Conservation (phyloP, 306 rosid species). For the Herpetospermum pedunculosum region DNA sequence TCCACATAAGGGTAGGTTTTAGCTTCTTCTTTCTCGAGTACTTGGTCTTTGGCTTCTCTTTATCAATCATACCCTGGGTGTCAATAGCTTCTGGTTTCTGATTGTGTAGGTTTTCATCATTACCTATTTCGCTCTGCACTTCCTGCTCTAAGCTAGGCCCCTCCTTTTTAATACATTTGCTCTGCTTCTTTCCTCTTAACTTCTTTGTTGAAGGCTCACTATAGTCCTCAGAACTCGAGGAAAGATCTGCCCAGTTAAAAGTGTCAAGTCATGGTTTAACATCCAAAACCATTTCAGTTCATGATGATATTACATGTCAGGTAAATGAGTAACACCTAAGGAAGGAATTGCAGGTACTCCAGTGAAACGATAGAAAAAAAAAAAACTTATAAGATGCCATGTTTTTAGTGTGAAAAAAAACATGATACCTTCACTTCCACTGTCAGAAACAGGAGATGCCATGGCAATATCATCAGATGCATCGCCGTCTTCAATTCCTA, state of each 20-base stretch:
- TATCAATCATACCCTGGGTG: neutral
- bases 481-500: neutral
- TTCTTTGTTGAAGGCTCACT: neutral
- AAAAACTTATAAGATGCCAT: too few relatives aligned
- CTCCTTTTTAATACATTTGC: neutral
- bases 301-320: neutral
- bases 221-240: neutral
- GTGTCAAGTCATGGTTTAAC: neutral
- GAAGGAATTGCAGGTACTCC: neutral
- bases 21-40: constrained; percentile 12
- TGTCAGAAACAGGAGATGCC: neutral
- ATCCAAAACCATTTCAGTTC: neutral
- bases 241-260: constrained; percentile 1
- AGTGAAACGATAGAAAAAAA: neutral
- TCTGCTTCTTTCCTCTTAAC: neutral
- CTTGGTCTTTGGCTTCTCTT: constrained; percentile 10
- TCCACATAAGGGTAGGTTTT: constrained; percentile 42
- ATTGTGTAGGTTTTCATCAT: neutral
- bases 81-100: neutral
- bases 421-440: neutral
- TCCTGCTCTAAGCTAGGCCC: neutral
- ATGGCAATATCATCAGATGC: neutral
- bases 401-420: too few relatives aligned
- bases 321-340: neutral
- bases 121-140: neutral